Base-by-base conservation (phyloP, 768 basidiomycete genomes). In the Mycena rosella region DNA sequence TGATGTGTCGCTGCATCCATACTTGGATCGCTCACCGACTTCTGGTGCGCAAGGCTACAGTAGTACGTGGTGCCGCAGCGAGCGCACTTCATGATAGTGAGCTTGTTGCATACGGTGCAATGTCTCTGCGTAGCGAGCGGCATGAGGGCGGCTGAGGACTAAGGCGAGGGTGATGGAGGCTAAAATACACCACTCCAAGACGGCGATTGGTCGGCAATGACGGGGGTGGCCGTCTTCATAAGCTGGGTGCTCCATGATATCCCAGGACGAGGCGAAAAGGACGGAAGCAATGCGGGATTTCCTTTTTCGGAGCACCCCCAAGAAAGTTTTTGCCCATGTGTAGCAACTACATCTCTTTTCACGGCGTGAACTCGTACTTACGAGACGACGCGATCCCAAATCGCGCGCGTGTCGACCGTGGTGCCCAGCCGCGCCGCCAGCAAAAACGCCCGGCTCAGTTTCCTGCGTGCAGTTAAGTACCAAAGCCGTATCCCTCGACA, bases 381-480 rank as follows among this genome's bases (percentile, higher is more conserved):
- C 14, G 75, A 79, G 0, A 89, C 85, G 15, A 91, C 86, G 49
- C 85, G 84, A 60, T 94, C 89, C 96, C 96, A 96, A 45, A 98
- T 76, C 26, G 74, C 79, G 75, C 83, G 86, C 59, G 94, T 91
- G 75, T 96, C 87, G 17, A 98, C 88, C 0, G 80, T 85, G 11
- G 94, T 94, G 29, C 85, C 85, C 26, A 99, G 80, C 58, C 92
- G 85, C 24, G 92, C 87, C 9, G 94, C 93, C 1, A 96, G 83
- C 67, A 96, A 78, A 77, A 95, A 95, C 6, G 91, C 88, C 0
- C 94, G 93, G 68, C 93, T 94, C 74, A 95, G 72, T 84, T 95
- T 96, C 74, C 93, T 91, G 73, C 27, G n/a, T 6, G 7, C 20
- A 5, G 64, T 4, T 30, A 52, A 20, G 15, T 36, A 40, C 42